Evolutionary conservation across 495 filamentous ascomycete genomes (phyloP), one percentile per base, ranked within the genome.

Genomic region (Aspergillus avenaceus): DNA sequence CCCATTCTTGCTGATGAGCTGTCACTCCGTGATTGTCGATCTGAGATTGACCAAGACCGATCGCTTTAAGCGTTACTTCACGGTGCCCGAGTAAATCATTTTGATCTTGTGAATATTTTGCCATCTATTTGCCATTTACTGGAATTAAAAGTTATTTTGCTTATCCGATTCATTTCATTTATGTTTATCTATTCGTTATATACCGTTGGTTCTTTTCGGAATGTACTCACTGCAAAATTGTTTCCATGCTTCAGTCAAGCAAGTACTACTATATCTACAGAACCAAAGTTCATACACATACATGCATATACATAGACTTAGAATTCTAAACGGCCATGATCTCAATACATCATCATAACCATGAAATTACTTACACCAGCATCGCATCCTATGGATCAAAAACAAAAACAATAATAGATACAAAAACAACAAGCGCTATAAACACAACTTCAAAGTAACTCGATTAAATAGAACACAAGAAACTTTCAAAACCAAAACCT

Each of bases 1-100:
- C 62, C 90, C 92, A 19, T 85, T 83, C 54, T 67, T 98, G 56
- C 56, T 98, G 57, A 86, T 97, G 71, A 74, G 72, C 34, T 92
- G 88, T 65, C 91, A 89, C 69, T 77, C 77, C 55, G 79, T 90
- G 23, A 78, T 96, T 36, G 77, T 78, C 41, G 79, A 85, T 31
- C 62, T 87, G 55, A 71, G 74, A 3, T 77, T 88, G 71, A 80
- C 85, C 44, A 65, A 74, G 19, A 76, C 78, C 58, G 84, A 88
- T 64, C 74, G 88, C 34, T 96, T 96, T 60, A 83, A 79, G 65
- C 80, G 84, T 54, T 95, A 91, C 61, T 95, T 77, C 45, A 67
- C 65, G 0, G 58, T 63, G 8, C 59, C 63, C 1, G 69, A 71
- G 38, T 65, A 53, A 42, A 26, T 29, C 32, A 1, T 11, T 3